Base-by-base conservation (phyloP, 768 basidiomycete species). In the Calocybe gangraenosa region DNA sequence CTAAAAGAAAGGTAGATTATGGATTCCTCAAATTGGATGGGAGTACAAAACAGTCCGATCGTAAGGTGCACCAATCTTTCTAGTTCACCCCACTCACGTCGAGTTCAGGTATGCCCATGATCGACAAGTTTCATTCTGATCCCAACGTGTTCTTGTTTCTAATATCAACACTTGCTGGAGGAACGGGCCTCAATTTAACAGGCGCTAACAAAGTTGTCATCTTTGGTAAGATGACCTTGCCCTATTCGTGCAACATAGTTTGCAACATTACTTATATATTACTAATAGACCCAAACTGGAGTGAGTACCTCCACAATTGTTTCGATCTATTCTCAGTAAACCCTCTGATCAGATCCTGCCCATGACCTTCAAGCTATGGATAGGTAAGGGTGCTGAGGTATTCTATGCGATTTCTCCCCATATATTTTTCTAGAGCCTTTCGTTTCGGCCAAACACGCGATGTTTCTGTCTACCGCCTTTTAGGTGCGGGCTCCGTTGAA, bases 331-430 rank as follows among this genome's bases (percentile, higher is more conserved):
- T 35, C 21, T 40, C 17, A 47, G 37, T 50, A 23, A 49, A 39
- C 36, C 46, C 33, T 36, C 10, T n/a, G 32, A n/a, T 6, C 47
- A 94, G 92, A 97, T 65, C 95, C 95, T 4, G 91, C 94, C 0
- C 89, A 96, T 54, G 95, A 99, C 60, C 65, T 97, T 7, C 95
- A 92, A 60, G 90, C 91, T 2, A 90, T 90, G 86, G 91, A 92
- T 49, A 71, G 84, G 66, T 71, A 46, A 22, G 25, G 22, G 1
- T 1, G 3, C 6, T 21, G 19, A 13, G 1, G 11, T 7, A 8
- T 37, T 19, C 2, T 23, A 40, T 41, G 14, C 17, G n/a, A n/a
- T 14, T 14, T 5, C 14, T 44, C 7, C 37, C 19, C 32, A 19
- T 20, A 14, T 25, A 38, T 14, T 6, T 36, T 37, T 30, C 30